Percentiles rank a stretch among this genome's conserved stretches.
phyloP scores from a whole-genome alignment of 2,329 filamentous ascomycete species.

The Fusarium sp. region DNA sequence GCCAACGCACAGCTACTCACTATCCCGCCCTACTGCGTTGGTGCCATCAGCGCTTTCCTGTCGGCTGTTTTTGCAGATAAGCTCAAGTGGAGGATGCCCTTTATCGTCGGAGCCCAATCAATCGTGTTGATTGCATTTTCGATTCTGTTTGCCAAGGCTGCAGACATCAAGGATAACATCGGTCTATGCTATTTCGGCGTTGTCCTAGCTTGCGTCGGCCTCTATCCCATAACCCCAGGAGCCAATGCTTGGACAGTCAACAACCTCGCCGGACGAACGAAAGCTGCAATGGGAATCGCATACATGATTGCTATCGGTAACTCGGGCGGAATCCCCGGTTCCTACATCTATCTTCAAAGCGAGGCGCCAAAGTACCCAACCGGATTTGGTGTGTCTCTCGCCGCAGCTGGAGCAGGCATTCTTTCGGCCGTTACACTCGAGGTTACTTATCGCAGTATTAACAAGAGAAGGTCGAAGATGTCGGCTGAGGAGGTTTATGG shows the following conservation, averaged over 20 bases:
- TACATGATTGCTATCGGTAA: background rate
- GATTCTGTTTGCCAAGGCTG: background rate
- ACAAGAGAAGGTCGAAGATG: background rate
- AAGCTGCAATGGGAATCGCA: background rate
- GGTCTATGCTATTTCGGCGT: background rate
- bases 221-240: background rate
- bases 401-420: background rate
- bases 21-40: background rate
- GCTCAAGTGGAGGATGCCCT: background rate
- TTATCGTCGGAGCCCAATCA: background rate
- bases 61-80: background rate
- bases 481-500: background rate
- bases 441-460: background rate
- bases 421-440: background rate
- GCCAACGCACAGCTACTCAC: background rate
- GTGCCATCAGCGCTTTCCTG: background rate
- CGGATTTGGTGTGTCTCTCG: background rate
- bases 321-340: background rate
- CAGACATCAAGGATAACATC: background rate
- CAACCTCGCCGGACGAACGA: background rate
- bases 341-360: background rate
- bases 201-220: background rate
- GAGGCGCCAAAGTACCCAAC: background rate
- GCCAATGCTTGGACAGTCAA: background rate
- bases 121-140: background rate